Conservation (phyloP, 2,329 filamentous ascomycete species). For the Trichoderma semiorbis region DNA sequence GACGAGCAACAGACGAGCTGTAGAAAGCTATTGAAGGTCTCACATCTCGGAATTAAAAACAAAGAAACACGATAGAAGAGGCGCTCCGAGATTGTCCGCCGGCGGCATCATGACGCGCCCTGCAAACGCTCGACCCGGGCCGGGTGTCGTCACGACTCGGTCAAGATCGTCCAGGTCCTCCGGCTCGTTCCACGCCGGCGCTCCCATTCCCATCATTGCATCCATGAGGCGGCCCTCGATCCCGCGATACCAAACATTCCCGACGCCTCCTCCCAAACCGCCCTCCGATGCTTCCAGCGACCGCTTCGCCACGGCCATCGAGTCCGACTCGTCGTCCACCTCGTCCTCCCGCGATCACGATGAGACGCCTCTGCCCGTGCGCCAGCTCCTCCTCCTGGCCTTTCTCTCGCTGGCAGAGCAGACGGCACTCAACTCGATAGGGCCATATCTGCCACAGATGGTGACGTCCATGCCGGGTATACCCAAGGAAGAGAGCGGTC, state of each 20-base stretch:
- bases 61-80: not conserved
- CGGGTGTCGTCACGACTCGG: slow-evolving; percentile 16
- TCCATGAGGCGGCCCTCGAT: slow-evolving; percentile 39
- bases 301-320: slow-evolving; percentile 10
- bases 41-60: not conserved
- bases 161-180: slow-evolving; percentile 38
- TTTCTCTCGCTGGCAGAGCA: slow-evolving; percentile 90
- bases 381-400: slow-evolving; percentile 80
- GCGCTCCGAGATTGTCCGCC: not conserved
- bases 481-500: slow-evolving; percentile 63
- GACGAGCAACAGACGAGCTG: not conserved
- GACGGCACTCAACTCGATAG: slow-evolving; percentile 94
- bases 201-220: slow-evolving; percentile 41
- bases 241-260: slow-evolving; percentile 77
- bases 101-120: slow-evolving; percentile 6
- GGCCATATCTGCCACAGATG: slow-evolving; percentile 93
- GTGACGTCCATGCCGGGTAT: slow-evolving; percentile 80
- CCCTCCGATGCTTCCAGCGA: slow-evolving; percentile 37
- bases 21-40: not conserved
- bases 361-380: slow-evolving; percentile 73
- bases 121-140: not conserved
- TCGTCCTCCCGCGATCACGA: slow-evolving; percentile 38
- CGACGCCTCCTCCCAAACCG: slow-evolving; percentile 67
- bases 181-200: slow-evolving; percentile 52
- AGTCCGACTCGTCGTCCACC: slow-evolving; percentile 24